Evolutionary conservation across 306 rosid genomes (phyloP).

Genomic region (Ormosia emarginata): DNA sequence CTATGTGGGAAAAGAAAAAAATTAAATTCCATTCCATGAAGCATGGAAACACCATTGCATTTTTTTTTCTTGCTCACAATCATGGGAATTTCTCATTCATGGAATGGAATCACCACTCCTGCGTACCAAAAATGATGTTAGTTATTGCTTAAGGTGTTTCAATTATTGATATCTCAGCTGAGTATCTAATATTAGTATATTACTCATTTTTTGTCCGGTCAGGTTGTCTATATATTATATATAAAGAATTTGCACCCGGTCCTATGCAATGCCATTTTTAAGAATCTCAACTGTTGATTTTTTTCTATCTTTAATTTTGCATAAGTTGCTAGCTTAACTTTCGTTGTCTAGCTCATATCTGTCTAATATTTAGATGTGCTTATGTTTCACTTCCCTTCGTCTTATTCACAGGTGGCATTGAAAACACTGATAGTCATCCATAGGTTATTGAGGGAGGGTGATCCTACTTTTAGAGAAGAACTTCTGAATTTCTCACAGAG

Average conservation of each 20-base stretch:
- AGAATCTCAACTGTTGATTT: neutral
- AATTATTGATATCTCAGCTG: neutral
- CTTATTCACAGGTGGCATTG: constrained; percentile 76
- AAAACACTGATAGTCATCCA: constrained; percentile 89
- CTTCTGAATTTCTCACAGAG: constrained; percentile 84
- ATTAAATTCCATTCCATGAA: neutral
- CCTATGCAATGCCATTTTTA: neutral
- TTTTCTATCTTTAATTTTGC: neutral
- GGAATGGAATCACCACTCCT: neutral
- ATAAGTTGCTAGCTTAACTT: neutral
- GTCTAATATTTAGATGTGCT: neutral
- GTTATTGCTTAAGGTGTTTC: neutral
- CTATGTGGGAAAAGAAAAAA: no score
- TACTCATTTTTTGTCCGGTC: neutral
- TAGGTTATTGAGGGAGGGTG: constrained; percentile 94
- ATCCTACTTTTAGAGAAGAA: constrained; percentile 95
- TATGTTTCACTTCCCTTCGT: neutral
- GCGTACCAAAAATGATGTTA: neutral
- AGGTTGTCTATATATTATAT: neutral
- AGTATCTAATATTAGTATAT: neutral
- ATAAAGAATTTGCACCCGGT: neutral
- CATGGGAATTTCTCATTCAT: neutral
- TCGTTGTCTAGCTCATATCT: neutral
- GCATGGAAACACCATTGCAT: neutral
- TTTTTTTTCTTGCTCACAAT: neutral